Base-by-base conservation (phyloP, 768 basidiomycete genomes). In the Amanita muscaria region DNA sequence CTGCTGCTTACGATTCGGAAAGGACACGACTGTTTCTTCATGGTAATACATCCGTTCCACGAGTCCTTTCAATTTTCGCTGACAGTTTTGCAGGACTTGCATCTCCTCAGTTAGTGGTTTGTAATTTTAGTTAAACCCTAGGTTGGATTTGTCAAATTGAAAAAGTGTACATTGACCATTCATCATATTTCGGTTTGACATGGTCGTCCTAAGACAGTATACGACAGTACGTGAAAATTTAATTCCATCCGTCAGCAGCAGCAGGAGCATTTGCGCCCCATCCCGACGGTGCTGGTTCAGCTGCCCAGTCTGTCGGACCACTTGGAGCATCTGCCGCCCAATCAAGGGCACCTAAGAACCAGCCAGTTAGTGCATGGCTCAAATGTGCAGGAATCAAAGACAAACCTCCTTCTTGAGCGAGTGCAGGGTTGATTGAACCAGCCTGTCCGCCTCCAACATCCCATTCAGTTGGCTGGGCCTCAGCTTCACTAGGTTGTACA, bases 301-400 rank as follows among this genome's bases (percentile, higher is more conserved):
- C 89, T 56, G 88, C 68, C 92, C 92, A 96, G 71, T 94, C 91
- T 40, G 75, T 69, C 22, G 73, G 62, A 44, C 56, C 61, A 38
- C 69, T 69, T 39, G 68, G 64, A 47, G 73, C 64, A 27, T 89
- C 85, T 12, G 84, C 83, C 51, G 80, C 66, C 89, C 89, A 92
- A 70, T 92, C 89, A 57, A 93, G 80, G 50, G 74, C 79, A 60
- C 73, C 81, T 80, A 51, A 3, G 49, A 52, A 29, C 48, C 40
- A 21, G 48, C 40, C 12, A 39, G 49, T 40, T 48, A 44, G 39
- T 42, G 18, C 10, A 44, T 33, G 44, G 18, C 40, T 40, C 15
- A 1, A 21, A 19, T 12, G 35, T 47, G 24, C 10, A 14, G 32
- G 27, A 33, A 40, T 22, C 32, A n/a, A 56, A 19, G 51, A 70